Evolutionary conservation across 2,329 filamentous ascomycete genomes (phyloP), one percentile per base, ranked within the genome.

Genomic region (Diplodia corticola): DNA sequence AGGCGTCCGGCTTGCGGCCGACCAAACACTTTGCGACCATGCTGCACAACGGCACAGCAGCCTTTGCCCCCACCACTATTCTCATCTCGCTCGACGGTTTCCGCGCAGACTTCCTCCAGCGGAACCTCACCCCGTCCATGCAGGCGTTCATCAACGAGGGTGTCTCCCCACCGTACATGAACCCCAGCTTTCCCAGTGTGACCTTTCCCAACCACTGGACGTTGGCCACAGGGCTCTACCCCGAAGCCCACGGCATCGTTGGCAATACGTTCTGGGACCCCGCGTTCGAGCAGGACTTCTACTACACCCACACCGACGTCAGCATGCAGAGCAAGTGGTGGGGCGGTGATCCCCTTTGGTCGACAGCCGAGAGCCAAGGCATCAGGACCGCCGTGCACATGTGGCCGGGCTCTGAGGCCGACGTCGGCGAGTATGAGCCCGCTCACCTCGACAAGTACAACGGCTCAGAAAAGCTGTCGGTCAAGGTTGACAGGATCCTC

Each of bases 201-300:
- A 99, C 95, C 0, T 99, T 99, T 72, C 95, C 95, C 3, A 81
- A 98, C 72, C 95, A 98, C 77, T 97, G 94, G 77, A 97, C 94
- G 0, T 82, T 98, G 44, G 92, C 92, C 0, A 98, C 95, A 0
- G 95, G 95, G 0, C 80, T 98, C 28, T 93, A 98, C 71, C 95
- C 95, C 0, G 94, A 98, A 78, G 89, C 89, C 66, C 95, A 99
- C 74, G 95, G 95, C 0, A 84, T 99, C 3, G 93, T 99, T 0
- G 91, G 93, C 5, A 99, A 99, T 75, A 91, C 88, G 0, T 99
- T 99, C 76, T 99, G 91, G 91, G 95, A 98, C 73, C 91, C 92
- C 0, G 81, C 83, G 0, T 75, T 93, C 12, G 69, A 90, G 72
- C 88, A 90, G 68, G 90, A 96, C 70, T 99, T 99, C 80, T 92